A percentile compares a stretch with the other conserved stretches of the same genome.
These are phyloP conservation scores for Zygosaccharomyces sapae DNA, from an alignment of 1,139 yeast species.

Conservation along the genomic window DNA sequence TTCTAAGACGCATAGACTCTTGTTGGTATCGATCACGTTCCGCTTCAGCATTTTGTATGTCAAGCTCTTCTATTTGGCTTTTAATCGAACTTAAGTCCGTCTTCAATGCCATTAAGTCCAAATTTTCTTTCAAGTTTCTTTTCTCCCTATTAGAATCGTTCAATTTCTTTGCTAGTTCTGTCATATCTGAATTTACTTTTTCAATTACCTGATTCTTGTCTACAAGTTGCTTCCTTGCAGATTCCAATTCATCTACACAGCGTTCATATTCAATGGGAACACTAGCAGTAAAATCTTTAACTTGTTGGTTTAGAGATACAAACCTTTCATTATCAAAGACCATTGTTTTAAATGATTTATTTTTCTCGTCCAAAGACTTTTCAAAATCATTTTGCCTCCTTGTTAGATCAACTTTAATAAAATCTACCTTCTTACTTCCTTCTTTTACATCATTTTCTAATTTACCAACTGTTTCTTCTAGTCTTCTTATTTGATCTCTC, in stretches of 20 bases:
- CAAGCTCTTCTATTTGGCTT: conserved; percentile 41
- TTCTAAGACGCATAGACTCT: conserved; percentile 53
- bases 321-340: conserved; percentile 7
- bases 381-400: conserved; percentile 11
- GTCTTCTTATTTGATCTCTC: conserved; percentile 42
- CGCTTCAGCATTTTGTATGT: conserved; percentile 59
- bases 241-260: conserved; percentile 18
- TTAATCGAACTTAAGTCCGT: conserved; percentile 38
- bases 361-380: conserved; percentile 12
- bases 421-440: conserved; percentile 28
- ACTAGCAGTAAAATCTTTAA: conserved; percentile 12
- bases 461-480: conserved; percentile 45
- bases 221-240: conserved; percentile 21
- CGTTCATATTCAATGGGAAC: conserved; percentile 11
- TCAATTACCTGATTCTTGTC: conserved; percentile 25
- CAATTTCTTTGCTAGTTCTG: conserved; percentile 39
- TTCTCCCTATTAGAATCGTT: conserved; percentile 50
- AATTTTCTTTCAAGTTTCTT: conserved; percentile 51
- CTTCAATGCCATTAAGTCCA: conserved; percentile 47
- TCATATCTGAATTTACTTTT: conserved; percentile 10
- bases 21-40: conserved; percentile 62
- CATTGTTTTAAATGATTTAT: conserved; percentile 4
- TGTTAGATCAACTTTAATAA: conserved; percentile 4
- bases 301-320: conserved; percentile 12
- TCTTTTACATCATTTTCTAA: conserved; percentile 50